Evolutionary conservation across 2,329 filamentous ascomycete genomes (phyloP), one percentile per base, ranked within the genome.

Genomic region (Hypoxylon rubiginosum): DNA sequence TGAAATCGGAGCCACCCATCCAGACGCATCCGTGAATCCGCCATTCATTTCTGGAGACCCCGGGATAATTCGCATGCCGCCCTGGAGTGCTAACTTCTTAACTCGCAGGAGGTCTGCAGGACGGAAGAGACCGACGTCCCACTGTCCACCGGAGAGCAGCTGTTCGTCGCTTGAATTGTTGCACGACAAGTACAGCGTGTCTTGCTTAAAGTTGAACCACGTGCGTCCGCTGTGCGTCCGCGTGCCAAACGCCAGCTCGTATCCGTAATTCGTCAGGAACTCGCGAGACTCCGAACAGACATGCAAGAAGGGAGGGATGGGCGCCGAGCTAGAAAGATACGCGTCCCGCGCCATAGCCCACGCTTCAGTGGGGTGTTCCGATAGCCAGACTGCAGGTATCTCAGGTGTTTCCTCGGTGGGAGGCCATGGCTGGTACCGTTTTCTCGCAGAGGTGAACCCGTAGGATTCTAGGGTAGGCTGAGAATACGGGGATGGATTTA

Each of bases 221-320:
- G 62, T 70, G 13, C 43, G 59, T 10, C 67, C 62, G 11, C 54
- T 62, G n/a, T 66, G 62, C 17, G 67, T 70, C 28, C 71, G 65
- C 21, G 71, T 72, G 4, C 64, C 54, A 24, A 72, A 72, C 10
- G 71, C 53, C n/a, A 72, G 55, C 48, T 71, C 58, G 41, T 70
- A 72, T 9, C 69, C 71, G 43, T 52, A 49, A 4, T 34, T 55
- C 17, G 66, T 57, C 2, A 73, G 62, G 17, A 58, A 34, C 19
- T 62, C 51, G 21, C 78, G 74, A 4, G 77, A 73, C 67, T 79
- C 77, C 2, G 49, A 69, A 48, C 63, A 73, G n/a, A 71, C 64
- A 58, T 75, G 72, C 5, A 79, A 64, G 17, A 74, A 64, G 1
- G 66, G 6, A 5, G 74, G 75, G 21, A 72, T 70, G 0, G 74